Percentiles rank a stretch among this genome's conserved stretches.
phyloP scores from a whole-genome alignment of 495 filamentous ascomycete genomes.

The Podospora appendiculata region DNA sequence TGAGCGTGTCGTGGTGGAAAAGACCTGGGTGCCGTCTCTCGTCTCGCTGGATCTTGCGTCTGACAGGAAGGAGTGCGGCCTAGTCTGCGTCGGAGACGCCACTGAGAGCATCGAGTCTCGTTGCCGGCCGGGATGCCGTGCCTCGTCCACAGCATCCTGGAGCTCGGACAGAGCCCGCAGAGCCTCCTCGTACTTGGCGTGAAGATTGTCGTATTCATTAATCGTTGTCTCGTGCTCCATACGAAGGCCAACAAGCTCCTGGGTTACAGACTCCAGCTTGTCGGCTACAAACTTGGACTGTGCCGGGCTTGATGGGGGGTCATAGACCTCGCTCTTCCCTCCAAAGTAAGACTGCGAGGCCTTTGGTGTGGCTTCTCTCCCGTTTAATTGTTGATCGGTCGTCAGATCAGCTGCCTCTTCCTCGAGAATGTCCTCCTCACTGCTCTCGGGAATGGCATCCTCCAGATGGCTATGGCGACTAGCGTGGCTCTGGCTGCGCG shows the following conservation, averaged over 20 bases:
- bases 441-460: conserved; percentile 45
- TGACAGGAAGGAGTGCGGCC: conserved; percentile 90
- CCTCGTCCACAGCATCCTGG: conserved; percentile 81
- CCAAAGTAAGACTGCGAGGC: conserved; percentile 14
- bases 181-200: conserved; percentile 85
- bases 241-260: conserved; percentile 85
- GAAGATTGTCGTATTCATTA: conserved; percentile 72
- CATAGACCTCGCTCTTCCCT: conserved; percentile 9
- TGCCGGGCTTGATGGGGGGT: conserved; percentile 56
- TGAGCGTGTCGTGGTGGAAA: conserved; percentile 80
- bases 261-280: conserved; percentile 85
- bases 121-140: conserved; percentile 52
- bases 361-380: conserved; percentile 20
- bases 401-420: conserved; percentile 25
- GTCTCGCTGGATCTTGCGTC: conserved; percentile 67
- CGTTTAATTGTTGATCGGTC: conserved; percentile 20
- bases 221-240: conserved; percentile 83
- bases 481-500: conserved; percentile 40
- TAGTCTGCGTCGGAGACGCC: conserved; percentile 49
- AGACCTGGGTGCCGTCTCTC: conserved; percentile 70
- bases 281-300: conserved; percentile 83
- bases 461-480: conserved; percentile 42
- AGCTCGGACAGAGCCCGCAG: conserved; percentile 71
- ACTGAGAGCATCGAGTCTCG: conserved; percentile 48
- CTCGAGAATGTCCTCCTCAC: conserved; percentile 21